Percentiles rank a stretch among this genome's conserved stretches.
Evolutionary conservation across 805 yeast genomes (phyloP).

Genomic region (Allodekkera sacchari): DNA sequence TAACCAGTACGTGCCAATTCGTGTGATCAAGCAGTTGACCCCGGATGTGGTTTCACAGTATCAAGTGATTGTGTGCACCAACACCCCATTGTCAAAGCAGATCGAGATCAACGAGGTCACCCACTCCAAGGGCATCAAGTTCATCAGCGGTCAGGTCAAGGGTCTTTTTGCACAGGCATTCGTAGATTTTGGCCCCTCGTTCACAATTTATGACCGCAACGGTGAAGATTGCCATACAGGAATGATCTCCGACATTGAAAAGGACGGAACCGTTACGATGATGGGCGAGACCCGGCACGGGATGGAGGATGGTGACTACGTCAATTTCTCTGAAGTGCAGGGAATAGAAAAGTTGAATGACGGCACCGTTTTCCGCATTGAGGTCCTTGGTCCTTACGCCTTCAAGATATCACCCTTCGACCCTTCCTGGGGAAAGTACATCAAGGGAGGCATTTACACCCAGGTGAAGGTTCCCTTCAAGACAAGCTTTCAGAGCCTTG

Average conservation of each 20-base stretch:
- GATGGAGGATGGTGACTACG: constrained; percentile 84
- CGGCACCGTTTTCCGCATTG: constrained; percentile 65
- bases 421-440: constrained; percentile 51
- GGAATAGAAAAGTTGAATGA: constrained; percentile 72
- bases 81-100: constrained; percentile 62
- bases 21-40: constrained; percentile 49
- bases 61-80: constrained; percentile 84
- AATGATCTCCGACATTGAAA: constrained; percentile 81
- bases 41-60: constrained; percentile 46
- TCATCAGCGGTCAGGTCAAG: constrained; percentile 70
- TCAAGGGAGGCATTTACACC: constrained; percentile 82
- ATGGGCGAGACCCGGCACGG: constrained; percentile 91
- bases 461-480: constrained; percentile 81
- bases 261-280: constrained; percentile 86
- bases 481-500: constrained; percentile 54
- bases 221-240: constrained; percentile 93
- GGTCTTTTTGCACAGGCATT: constrained; percentile 87
- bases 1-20: constrained; percentile 84
- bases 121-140: constrained; percentile 66
- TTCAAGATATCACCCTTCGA: constrained; percentile 58
- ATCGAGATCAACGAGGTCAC: constrained; percentile 67
- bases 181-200: constrained; percentile 81
- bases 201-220: constrained; percentile 72
- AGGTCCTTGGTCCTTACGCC: constrained; percentile 92
- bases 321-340: constrained; percentile 76